Evolutionary conservation across 768 basidiomycete genomes (phyloP).

Genomic region (Russula virescens): DNA sequence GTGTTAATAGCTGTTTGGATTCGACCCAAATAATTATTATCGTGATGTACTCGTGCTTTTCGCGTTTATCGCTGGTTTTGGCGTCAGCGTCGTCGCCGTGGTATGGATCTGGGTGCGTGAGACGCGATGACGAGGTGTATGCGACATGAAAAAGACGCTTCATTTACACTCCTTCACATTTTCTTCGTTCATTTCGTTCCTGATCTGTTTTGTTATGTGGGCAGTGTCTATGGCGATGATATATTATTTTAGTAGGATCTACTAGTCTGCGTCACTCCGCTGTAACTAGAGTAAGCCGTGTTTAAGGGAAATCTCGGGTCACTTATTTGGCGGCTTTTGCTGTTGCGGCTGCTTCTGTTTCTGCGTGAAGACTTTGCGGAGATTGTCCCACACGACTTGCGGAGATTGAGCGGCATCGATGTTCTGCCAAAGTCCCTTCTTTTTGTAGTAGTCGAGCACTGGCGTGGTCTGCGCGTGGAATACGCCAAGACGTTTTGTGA

Average conservation of each 20-base stretch:
- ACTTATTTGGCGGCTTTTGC: conserved; percentile 10
- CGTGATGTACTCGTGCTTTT: conserved; percentile 84
- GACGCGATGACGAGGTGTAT: conserved; percentile 43
- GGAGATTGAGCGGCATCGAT: conserved; percentile 95
- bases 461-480: conserved; percentile 95
- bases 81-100: conserved; percentile 58
- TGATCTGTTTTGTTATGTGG: no score
- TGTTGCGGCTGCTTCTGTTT: conserved; percentile 42
- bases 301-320: neutral
- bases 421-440: conserved; percentile 81
- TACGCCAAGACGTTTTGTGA: conserved; percentile 80
- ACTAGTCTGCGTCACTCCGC: conserved; percentile 1
- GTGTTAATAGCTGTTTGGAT: conserved; percentile 69
- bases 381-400: conserved; percentile 82
- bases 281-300: neutral
- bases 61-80: conserved; percentile 80
- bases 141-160: no score
- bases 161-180: neutral
- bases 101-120: conserved; percentile 80
- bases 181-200: neutral
- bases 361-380: conserved; percentile 57
- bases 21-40: conserved; percentile 76
- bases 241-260: conserved; percentile 4
- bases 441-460: conserved; percentile 94
- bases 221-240: conserved; percentile 8